phyloP scores from a whole-genome alignment of 2,329 filamentous ascomycete species.

The Xylaria multiplex region DNA sequence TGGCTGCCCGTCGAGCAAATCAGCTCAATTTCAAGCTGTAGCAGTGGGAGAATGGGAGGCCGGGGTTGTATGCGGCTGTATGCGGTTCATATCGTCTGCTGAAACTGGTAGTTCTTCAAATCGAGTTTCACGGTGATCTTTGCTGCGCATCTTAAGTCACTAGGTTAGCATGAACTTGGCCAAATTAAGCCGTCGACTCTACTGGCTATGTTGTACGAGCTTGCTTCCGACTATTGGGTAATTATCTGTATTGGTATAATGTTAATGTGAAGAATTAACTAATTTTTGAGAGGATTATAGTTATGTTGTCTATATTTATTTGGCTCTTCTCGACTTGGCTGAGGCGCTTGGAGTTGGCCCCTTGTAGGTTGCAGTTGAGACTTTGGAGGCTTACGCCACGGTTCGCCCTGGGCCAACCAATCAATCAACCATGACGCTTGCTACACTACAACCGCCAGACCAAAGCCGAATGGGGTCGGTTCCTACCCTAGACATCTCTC shows the following conservation, averaged over 20 bases:
- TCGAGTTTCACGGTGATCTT: conserved; percentile 24
- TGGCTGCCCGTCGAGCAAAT: not conserved
- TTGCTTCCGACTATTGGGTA: not conserved
- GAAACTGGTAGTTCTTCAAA: conserved; percentile 26
- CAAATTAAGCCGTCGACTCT: not conserved
- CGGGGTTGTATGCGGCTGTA: conserved; percentile 2
- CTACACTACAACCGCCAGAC: not conserved
- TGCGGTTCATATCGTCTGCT: conserved; percentile 5
- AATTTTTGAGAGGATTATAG: not conserved
- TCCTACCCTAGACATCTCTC: not conserved
- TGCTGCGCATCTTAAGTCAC: not conserved
- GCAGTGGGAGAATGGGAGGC: not conserved
- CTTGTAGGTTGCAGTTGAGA: not conserved
- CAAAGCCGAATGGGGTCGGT: no score
- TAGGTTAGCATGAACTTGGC: conserved; percentile 2
- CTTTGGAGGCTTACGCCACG: not conserved
- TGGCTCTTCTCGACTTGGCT: not conserved
- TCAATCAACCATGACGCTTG: not conserved
- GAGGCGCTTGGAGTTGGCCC: conserved; percentile 5
- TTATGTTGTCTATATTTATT: not conserved
- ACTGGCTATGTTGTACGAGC: not conserved
- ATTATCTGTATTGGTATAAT: not conserved
- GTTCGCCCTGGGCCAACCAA: conserved; percentile 9
- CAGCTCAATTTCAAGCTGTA: not conserved
- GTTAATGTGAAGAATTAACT: not conserved